Conservation (phyloP, 805 yeast species). For the Huiozyma naganishii region DNA sequence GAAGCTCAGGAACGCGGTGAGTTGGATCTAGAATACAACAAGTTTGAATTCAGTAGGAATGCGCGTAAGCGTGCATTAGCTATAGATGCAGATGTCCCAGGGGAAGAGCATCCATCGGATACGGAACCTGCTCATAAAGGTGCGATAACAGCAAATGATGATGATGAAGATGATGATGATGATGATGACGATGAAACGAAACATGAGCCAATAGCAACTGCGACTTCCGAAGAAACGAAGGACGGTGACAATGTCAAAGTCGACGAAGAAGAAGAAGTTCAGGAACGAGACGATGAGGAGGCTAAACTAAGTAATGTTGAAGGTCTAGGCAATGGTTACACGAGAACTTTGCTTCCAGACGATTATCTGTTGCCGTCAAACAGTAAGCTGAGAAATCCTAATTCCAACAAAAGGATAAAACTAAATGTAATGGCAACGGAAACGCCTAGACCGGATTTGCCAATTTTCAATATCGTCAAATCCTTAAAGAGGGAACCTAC, state of each 20-base stretch:
- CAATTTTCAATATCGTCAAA: slow-evolving; percentile 22
- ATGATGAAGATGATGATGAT: background rate
- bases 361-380: slow-evolving; percentile 23
- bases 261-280: slow-evolving; percentile 4
- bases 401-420: background rate
- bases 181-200: slow-evolving; percentile 1
- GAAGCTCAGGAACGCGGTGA: slow-evolving; percentile 26
- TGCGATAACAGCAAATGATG: background rate
- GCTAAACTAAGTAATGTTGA: slow-evolving; percentile 19
- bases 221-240: background rate
- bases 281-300: slow-evolving; percentile 8
- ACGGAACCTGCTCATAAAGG: background rate
- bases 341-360: slow-evolving; percentile 19
- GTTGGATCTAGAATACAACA: slow-evolving; percentile 21
- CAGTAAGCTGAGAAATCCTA: background rate
- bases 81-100: background rate
- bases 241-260: slow-evolving; percentile 8
- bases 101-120: background rate
- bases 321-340: slow-evolving; percentile 26
- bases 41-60: slow-evolving; percentile 19
- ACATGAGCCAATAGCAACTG: background rate
- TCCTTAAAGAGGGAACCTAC: slow-evolving; percentile 15
- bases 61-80: background rate
- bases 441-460: slow-evolving; percentile 2
- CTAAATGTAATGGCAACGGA: background rate